These are phyloP conservation scores for Ampelocalamus luodianensis DNA, from an alignment of 176 grass and related monocot genomes.

Conservation along the genomic window DNA sequence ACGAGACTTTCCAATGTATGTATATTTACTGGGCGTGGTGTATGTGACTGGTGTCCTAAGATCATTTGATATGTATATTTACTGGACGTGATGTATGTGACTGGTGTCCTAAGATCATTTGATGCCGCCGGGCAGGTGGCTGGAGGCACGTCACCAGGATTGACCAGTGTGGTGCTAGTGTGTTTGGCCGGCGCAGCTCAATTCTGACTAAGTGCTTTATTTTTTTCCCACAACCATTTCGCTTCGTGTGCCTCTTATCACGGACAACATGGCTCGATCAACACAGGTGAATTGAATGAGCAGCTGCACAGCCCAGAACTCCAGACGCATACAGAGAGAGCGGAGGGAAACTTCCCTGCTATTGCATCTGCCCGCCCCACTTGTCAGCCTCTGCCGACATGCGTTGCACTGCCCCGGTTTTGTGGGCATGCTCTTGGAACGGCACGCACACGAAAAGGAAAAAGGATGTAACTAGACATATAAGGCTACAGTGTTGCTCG, in stretches of 20 bases:
- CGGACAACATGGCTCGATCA: not conserved
- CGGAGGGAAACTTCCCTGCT: not conserved
- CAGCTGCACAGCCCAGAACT: not conserved
- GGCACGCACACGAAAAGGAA: not conserved
- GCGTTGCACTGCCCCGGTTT: not conserved
- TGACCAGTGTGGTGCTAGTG: not conserved
- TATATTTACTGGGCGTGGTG: not conserved
- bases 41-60: not conserved
- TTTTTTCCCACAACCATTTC: not conserved
- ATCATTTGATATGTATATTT: slow-evolving; percentile 8
- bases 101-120: not conserved
- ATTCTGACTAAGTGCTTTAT: not conserved
- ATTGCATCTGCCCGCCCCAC: not conserved
- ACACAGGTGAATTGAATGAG: no score
- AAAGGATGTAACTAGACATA: not conserved
- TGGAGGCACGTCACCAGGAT: not conserved
- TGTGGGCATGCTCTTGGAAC: not conserved
- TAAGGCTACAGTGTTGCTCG: no score
- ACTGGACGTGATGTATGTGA: not conserved
- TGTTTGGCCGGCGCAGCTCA: not conserved
- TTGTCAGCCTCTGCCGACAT: not conserved
- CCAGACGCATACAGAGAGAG: not conserved
- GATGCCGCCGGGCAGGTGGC: not conserved
- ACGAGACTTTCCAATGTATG: not conserved
- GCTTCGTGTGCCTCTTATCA: not conserved